Evolutionary conservation across 1,284 basidiomycete genomes (phyloP), one percentile per base, ranked within the genome.

Genomic region (Rhodotorula glutinis): DNA sequence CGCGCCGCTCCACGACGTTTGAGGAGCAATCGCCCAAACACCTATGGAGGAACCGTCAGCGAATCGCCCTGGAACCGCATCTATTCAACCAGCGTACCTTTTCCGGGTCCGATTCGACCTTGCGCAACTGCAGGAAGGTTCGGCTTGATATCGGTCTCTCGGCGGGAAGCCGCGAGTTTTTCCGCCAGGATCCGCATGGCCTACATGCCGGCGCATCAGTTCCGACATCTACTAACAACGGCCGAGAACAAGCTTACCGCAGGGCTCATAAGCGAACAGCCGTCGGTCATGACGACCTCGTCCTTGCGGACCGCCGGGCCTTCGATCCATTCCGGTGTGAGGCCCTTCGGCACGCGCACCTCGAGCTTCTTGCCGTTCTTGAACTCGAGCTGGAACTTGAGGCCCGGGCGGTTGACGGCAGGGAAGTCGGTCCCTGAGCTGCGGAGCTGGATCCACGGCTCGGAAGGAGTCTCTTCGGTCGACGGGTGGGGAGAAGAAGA

Each of bases 31-130:
- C 23, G 40, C 70, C 72, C 57, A 69, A 7, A 60, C 73, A 47
- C 54, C 75, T 75, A 44, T 54, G 16, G 17, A 21, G 33, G 47
- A 41, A 29, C 4, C 21, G 25, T 19, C 2, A 16, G 25, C 2
- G 27, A 19, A 23, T 8, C 25, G n/a, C 7, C 7, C 14, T 8
- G 9, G 29, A 19, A 33, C 11, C 47, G 29, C 16, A 33, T 10
- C 38, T 13, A 25, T 27, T 3, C 11, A 25, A 13, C 7, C 40
- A 57, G 70, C 49, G 67, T 59, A 57, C 77, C 77, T 57, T 78
- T 78, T 17, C 74, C 71, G 0, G 73, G 71, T 1, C 74, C 76
- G 21, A 77, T 58, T 0, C 77, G 69, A 14, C 67, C 77, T 63
- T 78, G 77, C 23, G 76, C 69, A 0, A 75, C 74, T 0, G 72